phyloP scores from a whole-genome alignment of 805 yeast species.

The Kazachstania viticola region DNA sequence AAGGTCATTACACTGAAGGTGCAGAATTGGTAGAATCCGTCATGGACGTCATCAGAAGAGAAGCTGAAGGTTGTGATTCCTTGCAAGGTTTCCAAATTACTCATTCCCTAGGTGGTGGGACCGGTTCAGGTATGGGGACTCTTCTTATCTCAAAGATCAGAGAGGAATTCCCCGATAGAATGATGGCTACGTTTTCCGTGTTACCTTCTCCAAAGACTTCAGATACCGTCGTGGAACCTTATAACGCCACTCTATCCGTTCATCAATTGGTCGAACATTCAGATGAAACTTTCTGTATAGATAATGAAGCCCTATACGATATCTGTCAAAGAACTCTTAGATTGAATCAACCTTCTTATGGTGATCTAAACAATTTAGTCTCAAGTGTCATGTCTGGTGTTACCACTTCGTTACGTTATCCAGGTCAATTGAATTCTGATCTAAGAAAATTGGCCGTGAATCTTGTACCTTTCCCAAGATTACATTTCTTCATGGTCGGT shows the following conservation, averaged over 20 bases:
- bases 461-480: slow-evolving; percentile 89
- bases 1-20: slow-evolving; percentile 94
- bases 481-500: slow-evolving; percentile 92
- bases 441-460: slow-evolving; percentile 88
- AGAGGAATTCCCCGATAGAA: slow-evolving; percentile 90
- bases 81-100: slow-evolving; percentile 91
- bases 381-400: slow-evolving; percentile 93
- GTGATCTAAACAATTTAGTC: slow-evolving; percentile 70
- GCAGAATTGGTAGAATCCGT: slow-evolving; percentile 88
- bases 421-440: slow-evolving; percentile 90
- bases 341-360: slow-evolving; percentile 66
- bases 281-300: slow-evolving; percentile 91
- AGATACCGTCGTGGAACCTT: slow-evolving; percentile 92
- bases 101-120: slow-evolving; percentile 81
- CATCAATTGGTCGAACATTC: slow-evolving; percentile 86
- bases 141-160: slow-evolving; percentile 71
- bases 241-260: slow-evolving; percentile 82
- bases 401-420: slow-evolving; percentile 86
- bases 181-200: slow-evolving; percentile 92
- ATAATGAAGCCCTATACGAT: slow-evolving; percentile 85
- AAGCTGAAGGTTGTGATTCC: slow-evolving; percentile 87
- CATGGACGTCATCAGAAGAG: slow-evolving; percentile 82
- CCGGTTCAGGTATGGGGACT: slow-evolving; percentile 96
- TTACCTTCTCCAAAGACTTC: slow-evolving; percentile 86
- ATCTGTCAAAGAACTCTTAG: slow-evolving; percentile 81